Evolutionary conservation across 1,284 basidiomycete species (phyloP), one percentile per base, ranked within the genome.

Genomic region (Veloboletus limbatus): DNA sequence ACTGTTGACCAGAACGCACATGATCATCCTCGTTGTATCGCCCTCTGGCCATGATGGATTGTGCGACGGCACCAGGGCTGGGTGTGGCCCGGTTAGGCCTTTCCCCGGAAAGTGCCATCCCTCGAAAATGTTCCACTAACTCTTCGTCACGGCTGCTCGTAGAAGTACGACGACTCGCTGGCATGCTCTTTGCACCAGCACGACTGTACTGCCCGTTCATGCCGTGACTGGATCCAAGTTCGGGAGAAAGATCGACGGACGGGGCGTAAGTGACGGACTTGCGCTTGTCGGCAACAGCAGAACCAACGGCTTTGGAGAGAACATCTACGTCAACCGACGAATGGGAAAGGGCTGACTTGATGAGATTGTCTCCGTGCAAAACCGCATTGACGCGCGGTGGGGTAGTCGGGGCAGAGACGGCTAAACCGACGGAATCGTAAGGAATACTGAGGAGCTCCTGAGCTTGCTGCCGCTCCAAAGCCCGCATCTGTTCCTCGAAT

Each of bases 401-500:
- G 1, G 86, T 91, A 4, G 87, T 90, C 10, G 87, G 87, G 2
- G 88, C 88, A 8, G 88, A 90, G 45, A 85, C 83, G 10, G 88
- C 88, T 25, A 90, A 60, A 54, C 57, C 59, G 44, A 62, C 68
- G n/a, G 75, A 54, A 48, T 88, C 86, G 56, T 78, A 75, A 17
- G 87, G 85, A 54, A 89, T 77, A 54, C 60, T 79, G 55, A 92
- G 80, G 31, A 91, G 76, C 65, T 87, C 89, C 63, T 92, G 86
- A 16, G 85, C 84, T 69, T 97, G 93, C 66, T 93, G 87, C 57
- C 91, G 88, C 69, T 97, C 94, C 51, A 97, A 78, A 54, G 79
- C 84, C 45, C 85, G 82, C 88, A 96, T 95, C 69, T 96, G 91
- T 58, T 94, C 90, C 68, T 95, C 94, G 65, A 97, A 96, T 58